phyloP scores from a whole-genome alignment of 1,284 basidiomycete species.

The Malassezia nana region DNA sequence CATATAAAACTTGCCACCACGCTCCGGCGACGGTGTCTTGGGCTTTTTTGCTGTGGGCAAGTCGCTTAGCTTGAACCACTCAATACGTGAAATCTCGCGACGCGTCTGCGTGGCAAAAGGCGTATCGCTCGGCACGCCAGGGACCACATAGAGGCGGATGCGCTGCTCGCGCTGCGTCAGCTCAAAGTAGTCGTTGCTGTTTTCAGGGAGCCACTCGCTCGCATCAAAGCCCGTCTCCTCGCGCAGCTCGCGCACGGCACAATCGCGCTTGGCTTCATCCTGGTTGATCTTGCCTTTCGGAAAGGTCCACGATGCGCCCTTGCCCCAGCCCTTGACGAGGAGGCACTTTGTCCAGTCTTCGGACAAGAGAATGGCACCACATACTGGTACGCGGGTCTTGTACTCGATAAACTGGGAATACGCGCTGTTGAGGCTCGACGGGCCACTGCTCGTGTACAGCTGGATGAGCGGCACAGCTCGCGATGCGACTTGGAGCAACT shows the following conservation, averaged over 20 bases:
- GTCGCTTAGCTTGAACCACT: slow-evolving; percentile 85
- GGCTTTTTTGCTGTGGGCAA: slow-evolving; percentile 86
- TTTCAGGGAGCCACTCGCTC: slow-evolving; percentile 24
- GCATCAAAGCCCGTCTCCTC: slow-evolving; percentile 48
- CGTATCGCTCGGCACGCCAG: slow-evolving; percentile 78
- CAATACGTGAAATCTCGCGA: slow-evolving; percentile 96
- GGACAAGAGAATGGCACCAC: slow-evolving; percentile 91
- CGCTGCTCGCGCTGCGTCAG: slow-evolving; percentile 77
- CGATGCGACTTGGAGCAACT: slow-evolving; percentile 56
- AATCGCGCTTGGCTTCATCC: slow-evolving; percentile 54
- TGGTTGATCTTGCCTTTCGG: slow-evolving; percentile 99
- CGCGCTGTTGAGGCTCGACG: slow-evolving; percentile 39
- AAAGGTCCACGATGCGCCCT: slow-evolving; percentile 91
- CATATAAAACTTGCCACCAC: slow-evolving; percentile 74
- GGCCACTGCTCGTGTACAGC: slow-evolving; percentile 33
- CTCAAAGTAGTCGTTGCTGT: slow-evolving; percentile 60
- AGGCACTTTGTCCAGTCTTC: slow-evolving; percentile 60
- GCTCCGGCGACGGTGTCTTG: slow-evolving; percentile 52
- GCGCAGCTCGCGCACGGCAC: slow-evolving; percentile 55
- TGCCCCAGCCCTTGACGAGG: slow-evolving; percentile 84
- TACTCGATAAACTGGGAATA: slow-evolving; percentile 55
- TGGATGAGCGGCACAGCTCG: slow-evolving; percentile 43
- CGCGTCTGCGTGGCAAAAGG: slow-evolving; percentile 84
- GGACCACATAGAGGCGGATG: slow-evolving; percentile 83
- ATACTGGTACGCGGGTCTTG: slow-evolving; percentile 96